Conservation (phyloP, 768 basidiomycete species). For the Pseudohyphozyma bogoriensis region DNA sequence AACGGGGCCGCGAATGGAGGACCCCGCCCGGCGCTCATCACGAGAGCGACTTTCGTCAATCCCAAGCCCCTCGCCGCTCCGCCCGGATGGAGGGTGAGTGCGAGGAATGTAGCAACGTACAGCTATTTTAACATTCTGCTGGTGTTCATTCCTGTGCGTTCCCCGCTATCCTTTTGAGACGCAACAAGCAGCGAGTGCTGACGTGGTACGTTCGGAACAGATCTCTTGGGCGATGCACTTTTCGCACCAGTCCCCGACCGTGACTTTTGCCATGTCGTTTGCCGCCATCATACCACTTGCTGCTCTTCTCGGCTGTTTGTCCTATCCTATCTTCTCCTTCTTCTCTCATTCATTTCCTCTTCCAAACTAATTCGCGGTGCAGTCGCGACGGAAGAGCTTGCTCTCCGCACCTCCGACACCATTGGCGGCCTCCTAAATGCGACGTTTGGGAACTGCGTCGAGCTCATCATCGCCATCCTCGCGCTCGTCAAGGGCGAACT, state of each 20-base stretch:
- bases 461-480: conserved; percentile 35
- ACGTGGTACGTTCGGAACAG: conserved; percentile 1
- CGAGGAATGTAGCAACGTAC: conserved; percentile 19
- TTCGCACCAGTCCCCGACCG: conserved; percentile 15
- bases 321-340: too few relatives aligned
- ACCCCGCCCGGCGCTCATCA: conserved; percentile 11
- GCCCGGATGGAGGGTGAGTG: conserved; percentile 10
- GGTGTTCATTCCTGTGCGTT: conserved; percentile 27
- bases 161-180: too few relatives aligned
- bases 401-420: conserved; percentile 56
- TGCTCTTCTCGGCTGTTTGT: conserved; percentile 67
- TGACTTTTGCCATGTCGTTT: conserved; percentile 51
- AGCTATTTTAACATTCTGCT: conserved; percentile 31
- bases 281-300: conserved; percentile 75
- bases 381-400: conserved; percentile 78
- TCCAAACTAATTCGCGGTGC: too few relatives aligned
- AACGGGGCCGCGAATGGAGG: too few relatives aligned
- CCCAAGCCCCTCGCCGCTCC: conserved; percentile 16
- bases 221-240: conserved; percentile 29
- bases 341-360: too few relatives aligned
- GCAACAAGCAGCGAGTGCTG: background rate
- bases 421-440: conserved; percentile 60
- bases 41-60: conserved; percentile 20
- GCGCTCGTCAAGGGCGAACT: conserved; percentile 69
- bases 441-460: conserved; percentile 26